phyloP scores from a whole-genome alignment of 2,329 filamentous ascomycete species.

The Apiospora aurea region DNA sequence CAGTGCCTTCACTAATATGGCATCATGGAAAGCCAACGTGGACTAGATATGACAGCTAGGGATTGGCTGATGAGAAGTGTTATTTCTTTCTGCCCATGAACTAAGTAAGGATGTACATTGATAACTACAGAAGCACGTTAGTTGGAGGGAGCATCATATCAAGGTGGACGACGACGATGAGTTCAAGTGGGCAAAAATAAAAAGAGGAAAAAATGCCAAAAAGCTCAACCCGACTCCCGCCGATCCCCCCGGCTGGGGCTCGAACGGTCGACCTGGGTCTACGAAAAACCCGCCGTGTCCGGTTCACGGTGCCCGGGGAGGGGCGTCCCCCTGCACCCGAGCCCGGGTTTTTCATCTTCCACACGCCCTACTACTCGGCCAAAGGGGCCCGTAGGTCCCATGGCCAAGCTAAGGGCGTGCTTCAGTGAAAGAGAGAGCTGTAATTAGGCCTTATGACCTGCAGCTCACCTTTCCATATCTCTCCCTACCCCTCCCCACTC shows the following conservation, averaged over 20 bases:
- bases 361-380: neutral
- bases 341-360: neutral
- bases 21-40: too few relatives aligned
- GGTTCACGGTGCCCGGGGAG: slow-evolving; percentile 8
- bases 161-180: neutral
- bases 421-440: neutral
- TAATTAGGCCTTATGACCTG: neutral
- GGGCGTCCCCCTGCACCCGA: neutral
- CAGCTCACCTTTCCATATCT: neutral
- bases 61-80: too few relatives aligned
- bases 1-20: neutral
- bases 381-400: slow-evolving; percentile 1
- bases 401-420: neutral
- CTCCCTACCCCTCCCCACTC: too few relatives aligned
- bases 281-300: slow-evolving; percentile 16
- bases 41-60: too few relatives aligned
- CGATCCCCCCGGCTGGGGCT: neutral
- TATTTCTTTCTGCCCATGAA: too few relatives aligned
- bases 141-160: neutral
- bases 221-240: neutral
- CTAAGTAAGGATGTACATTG: neutral
- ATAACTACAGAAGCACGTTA: neutral
- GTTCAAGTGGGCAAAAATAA: neutral
- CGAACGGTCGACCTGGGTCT: slow-evolving; percentile 4
- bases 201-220: neutral